Evolutionary conservation across 73 alveolate species (phyloP), one percentile per base, ranked within the genome.

Genomic region (Loxodes magnus): DNA sequence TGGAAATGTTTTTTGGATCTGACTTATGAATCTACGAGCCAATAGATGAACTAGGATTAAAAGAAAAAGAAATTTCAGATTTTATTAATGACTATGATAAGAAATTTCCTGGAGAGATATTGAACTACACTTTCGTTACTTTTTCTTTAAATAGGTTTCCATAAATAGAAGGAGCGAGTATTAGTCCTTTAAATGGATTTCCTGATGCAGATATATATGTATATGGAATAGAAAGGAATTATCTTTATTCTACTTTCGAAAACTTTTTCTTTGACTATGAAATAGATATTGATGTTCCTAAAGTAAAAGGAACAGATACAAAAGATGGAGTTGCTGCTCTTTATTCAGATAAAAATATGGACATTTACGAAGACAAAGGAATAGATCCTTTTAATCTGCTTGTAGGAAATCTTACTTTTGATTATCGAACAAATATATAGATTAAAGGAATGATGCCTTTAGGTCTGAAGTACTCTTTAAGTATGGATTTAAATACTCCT

Each of bases 401-500:
- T n/a, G 43, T n/a, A 33, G 14, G 14, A 1, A 12, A n/a, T 1
- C 2, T n/a, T 33, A 1, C 43, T 33, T n/a, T 0, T n/a, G 52
- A 66, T 16, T 51, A 29, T 43, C 27, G 37, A 54, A 21, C 46
- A 60, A 30, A 1, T 48, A 12, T 33, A 12, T 16, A 12, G 51
- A 53, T 83, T n/a, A 77, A 78, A 54, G 36, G 73, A 1, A 49
- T 83, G 6, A 62, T 80, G 3, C 91, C 95, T 4, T 56, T 57
- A 51, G 95, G 95, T 1, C 43, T 64, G 27, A 62, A 67, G 19
- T 67, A 65, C 35, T 73, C 49, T 20, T 69, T 74, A 30, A 54
- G 84, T 4, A 42, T 83, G 3, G 79, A 77, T 57, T 76, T 75
- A 16, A 53, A 51, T 15, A 79, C 87, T 22, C 63, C 78, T 36